phyloP scores from a whole-genome alignment of 2,329 filamentous ascomycete species.

The Hymenoscyphus repandus region DNA sequence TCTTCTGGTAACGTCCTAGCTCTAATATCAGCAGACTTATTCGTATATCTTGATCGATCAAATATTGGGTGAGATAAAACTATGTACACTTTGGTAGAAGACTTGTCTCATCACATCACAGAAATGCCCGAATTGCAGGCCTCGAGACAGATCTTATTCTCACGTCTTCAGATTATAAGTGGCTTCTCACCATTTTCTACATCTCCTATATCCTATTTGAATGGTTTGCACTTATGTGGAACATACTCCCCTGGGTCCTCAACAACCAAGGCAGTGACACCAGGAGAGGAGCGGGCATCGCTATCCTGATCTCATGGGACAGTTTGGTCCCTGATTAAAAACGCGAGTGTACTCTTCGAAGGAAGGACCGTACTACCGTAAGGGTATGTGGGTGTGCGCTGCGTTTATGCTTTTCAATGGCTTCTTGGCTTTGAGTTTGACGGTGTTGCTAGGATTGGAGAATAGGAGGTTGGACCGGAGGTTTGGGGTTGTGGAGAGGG shows the following conservation, averaged over 20 bases:
- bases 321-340: slow-evolving; percentile 57
- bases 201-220: slow-evolving; percentile 37
- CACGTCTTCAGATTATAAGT: slow-evolving; percentile 36
- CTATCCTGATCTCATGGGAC: slow-evolving; percentile 62
- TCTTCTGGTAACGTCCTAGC: neutral
- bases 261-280: slow-evolving; percentile 68
- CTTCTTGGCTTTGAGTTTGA: slow-evolving; percentile 46
- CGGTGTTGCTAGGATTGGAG: slow-evolving; percentile 51
- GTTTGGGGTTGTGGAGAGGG: slow-evolving; percentile 16
- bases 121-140: slow-evolving; percentile 49
- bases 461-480: slow-evolving; percentile 54
- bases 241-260: slow-evolving; percentile 65
- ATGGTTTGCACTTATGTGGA: slow-evolving; percentile 36
- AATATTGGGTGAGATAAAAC: neutral
- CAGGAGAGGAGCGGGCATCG: slow-evolving; percentile 59
- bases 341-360: slow-evolving; percentile 55
- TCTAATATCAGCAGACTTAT: slow-evolving; percentile 33
- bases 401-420: slow-evolving; percentile 57
- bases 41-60: slow-evolving; percentile 40
- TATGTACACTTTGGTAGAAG: neutral
- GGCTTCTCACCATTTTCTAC: slow-evolving; percentile 38
- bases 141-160: slow-evolving; percentile 46
- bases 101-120: slow-evolving; percentile 14
- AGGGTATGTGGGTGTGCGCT: slow-evolving; percentile 56
- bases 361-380: slow-evolving; percentile 42